Conservation (phyloP, 495 filamentous ascomycete genomes). For the Xylaria curta region DNA sequence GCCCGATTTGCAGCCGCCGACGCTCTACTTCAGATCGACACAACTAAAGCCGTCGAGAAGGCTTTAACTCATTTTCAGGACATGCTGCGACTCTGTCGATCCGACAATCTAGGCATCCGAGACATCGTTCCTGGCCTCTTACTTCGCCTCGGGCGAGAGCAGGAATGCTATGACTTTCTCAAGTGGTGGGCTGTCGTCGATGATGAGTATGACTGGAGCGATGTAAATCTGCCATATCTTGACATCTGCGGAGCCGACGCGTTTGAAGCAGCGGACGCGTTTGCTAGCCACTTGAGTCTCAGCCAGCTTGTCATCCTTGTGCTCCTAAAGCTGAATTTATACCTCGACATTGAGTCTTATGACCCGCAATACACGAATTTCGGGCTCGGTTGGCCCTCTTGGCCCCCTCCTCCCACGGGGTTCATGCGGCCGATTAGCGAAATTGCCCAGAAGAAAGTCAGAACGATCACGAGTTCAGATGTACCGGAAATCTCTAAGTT, state of each 20-base stretch:
- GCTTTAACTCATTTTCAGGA: slow-evolving; percentile 47
- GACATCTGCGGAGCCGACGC: slow-evolving; percentile 44
- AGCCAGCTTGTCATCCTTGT: slow-evolving; percentile 40
- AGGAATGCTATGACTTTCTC: slow-evolving; percentile 61
- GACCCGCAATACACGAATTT: slow-evolving; percentile 24
- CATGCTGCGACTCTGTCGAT: slow-evolving; percentile 49
- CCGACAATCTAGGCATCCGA: slow-evolving; percentile 54
- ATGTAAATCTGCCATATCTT: slow-evolving; percentile 35
- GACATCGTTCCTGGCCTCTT: slow-evolving; percentile 47
- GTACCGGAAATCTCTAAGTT: slow-evolving; percentile 13
- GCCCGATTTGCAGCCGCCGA: slow-evolving; percentile 41
- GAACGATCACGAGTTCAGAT: slow-evolving; percentile 1
- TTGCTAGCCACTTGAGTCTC: slow-evolving; percentile 30
- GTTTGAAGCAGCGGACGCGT: slow-evolving; percentile 41
- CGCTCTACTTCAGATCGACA: slow-evolving; percentile 41
- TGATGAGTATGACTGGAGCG: slow-evolving; percentile 35
- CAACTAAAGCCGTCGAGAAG: slow-evolving; percentile 38
- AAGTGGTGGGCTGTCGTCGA: slow-evolving; percentile 41
- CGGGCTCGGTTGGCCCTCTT: background rate
- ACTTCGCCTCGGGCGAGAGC: slow-evolving; percentile 55
- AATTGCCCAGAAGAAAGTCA: slow-evolving; percentile 19
- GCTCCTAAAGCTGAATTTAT: slow-evolving; percentile 48
- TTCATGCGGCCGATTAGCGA: slow-evolving; percentile 20
- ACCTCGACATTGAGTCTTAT: slow-evolving; percentile 40
- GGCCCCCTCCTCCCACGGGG: slow-evolving; percentile 11